Percentiles rank a stretch among this genome's conserved stretches.
These are phyloP conservation scores for Phytopythium oedochilum DNA, from an alignment of 352 stramenopile genomes.

Conservation along the genomic window DNA sequence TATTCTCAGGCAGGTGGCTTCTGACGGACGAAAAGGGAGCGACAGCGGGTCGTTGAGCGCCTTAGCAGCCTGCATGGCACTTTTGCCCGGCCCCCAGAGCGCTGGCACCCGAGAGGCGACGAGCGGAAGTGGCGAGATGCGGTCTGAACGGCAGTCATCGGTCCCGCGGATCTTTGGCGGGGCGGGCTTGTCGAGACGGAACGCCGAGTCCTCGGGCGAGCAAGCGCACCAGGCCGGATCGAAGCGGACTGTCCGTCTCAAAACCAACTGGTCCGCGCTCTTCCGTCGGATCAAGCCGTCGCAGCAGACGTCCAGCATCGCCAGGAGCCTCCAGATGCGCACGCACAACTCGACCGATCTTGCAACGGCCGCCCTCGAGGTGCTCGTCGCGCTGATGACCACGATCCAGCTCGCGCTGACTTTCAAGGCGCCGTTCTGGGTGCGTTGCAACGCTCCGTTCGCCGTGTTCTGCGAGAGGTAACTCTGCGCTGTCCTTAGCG, in stretches of 20 bases:
- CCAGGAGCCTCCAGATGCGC: conserved; percentile 36
- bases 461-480: too few species aligned
- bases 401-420: conserved; percentile 35
- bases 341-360: conserved; percentile 32
- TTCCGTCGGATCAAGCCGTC: conserved; percentile 1
- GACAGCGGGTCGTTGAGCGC: too few species aligned
- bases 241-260: conserved; percentile 3
- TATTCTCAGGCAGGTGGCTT: background rate
- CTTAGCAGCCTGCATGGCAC: background rate
- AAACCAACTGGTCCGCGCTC: conserved; percentile 13
- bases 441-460: conserved; percentile 3
- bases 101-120: background rate
- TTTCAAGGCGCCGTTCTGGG: conserved; percentile 30
- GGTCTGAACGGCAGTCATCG: background rate
- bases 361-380: conserved; percentile 32
- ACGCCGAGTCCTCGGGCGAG: background rate
- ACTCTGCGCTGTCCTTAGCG: too few species aligned
- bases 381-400: conserved; percentile 37
- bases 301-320: conserved; percentile 16
- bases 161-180: background rate
- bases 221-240: background rate
- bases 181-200: background rate
- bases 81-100: background rate
- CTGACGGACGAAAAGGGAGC: too few species aligned
- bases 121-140: background rate